These are phyloP conservation scores for Umbellularia californica DNA, from an alignment of 164 flowering plant genomes.

Conservation along the genomic window DNA sequence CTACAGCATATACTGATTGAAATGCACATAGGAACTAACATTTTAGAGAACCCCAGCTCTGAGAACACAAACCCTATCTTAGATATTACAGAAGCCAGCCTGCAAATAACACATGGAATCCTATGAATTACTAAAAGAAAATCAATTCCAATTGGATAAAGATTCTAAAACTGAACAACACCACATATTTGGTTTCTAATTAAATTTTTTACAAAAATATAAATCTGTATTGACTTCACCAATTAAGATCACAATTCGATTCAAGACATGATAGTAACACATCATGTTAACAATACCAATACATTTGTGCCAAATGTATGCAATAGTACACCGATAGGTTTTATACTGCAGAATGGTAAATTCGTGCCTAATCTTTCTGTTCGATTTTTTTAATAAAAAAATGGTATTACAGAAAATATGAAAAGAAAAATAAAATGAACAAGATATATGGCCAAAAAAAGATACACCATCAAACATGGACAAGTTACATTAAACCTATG, in stretches of 20 bases:
- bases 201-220: too few species aligned
- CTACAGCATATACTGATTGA: conserved; percentile 76
- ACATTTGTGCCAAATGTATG: neutral
- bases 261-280: neutral
- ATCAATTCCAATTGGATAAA: neutral
- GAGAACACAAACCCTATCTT: conserved; percentile 92
- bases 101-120: conserved; percentile 25
- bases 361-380: too few species aligned
- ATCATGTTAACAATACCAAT: neutral
- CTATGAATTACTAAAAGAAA: neutral
- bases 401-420: too few species aligned
- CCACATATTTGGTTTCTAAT: neutral
- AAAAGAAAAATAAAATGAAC: too few species aligned
- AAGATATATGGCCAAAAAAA: too few species aligned
- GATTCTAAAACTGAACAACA: neutral
- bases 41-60: conserved; percentile 76
- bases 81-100: conserved; percentile 93
- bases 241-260: neutral
- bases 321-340: neutral
- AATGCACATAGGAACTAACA: conserved; percentile 77
- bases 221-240: neutral
- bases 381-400: too few species aligned
- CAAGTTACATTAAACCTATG: too few species aligned
- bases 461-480: too few species aligned
- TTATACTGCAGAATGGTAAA: too few species aligned